Conservation (phyloP, 2,329 filamentous ascomycete genomes). For the Alternaria sp. region DNA sequence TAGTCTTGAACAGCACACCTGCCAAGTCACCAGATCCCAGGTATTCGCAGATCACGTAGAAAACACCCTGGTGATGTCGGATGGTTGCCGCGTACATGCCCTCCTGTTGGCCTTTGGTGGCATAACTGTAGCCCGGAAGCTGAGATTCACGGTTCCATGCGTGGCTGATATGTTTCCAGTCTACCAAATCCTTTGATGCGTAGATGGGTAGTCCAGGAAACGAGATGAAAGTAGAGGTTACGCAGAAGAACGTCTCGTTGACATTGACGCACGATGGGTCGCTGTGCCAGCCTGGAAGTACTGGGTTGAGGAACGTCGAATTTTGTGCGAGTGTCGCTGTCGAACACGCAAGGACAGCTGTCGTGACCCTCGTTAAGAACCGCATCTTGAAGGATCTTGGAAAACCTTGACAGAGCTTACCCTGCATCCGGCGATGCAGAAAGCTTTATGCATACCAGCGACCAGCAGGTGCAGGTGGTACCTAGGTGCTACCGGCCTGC, state of each 20-base stretch:
- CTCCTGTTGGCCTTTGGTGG: slow-evolving; percentile 13
- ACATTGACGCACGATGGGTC: slow-evolving; percentile 58
- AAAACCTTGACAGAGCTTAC: neutral
- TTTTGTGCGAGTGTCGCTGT: slow-evolving; percentile 2
- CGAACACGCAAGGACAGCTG: neutral
- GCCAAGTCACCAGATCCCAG: slow-evolving; percentile 4
- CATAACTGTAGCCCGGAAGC: slow-evolving; percentile 23
- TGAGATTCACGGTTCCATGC: slow-evolving; percentile 29
- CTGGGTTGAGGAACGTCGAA: slow-evolving; percentile 50
- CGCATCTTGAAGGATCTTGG: neutral
- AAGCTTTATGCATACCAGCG: neutral
- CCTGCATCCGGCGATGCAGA: neutral
- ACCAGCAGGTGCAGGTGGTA: neutral
- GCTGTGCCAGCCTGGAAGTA: slow-evolving; percentile 60
- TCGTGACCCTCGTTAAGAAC: neutral
- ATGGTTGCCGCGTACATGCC: slow-evolving; percentile 37
- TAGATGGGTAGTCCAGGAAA: slow-evolving; percentile 63
- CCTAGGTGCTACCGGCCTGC: neutral
- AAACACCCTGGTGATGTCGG: slow-evolving; percentile 30
- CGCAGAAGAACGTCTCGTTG: slow-evolving; percentile 55
- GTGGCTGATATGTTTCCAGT: slow-evolving; percentile 24
- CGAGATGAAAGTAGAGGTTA: slow-evolving; percentile 60
- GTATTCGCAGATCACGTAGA: slow-evolving; percentile 33
- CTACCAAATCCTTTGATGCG: slow-evolving; percentile 57
- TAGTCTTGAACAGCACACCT: slow-evolving; percentile 24